phyloP scores from a whole-genome alignment of 1,139 yeast genomes.

The Protomyces pachydermus region DNA sequence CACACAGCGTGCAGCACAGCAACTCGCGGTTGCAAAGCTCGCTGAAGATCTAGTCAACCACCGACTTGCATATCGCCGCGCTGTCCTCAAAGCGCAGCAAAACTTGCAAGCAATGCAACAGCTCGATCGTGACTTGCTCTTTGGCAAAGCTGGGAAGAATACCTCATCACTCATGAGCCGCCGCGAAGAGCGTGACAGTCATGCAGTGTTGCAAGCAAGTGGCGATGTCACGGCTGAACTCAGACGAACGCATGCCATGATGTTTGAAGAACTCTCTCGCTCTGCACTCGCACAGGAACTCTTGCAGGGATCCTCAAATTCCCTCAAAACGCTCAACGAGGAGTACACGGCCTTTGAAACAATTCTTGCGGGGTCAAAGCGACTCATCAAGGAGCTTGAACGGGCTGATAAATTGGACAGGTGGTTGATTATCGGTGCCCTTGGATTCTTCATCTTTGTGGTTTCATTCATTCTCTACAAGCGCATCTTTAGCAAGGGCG shows the following conservation, averaged over 20 bases:
- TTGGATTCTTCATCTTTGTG: conserved; percentile 44
- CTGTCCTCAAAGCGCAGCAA: conserved; percentile 4
- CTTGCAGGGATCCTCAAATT: conserved; percentile 55
- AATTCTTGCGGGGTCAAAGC: conserved; percentile 51
- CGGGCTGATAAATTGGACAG: conserved; percentile 62
- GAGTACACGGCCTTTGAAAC: conserved; percentile 52
- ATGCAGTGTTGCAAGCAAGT: conserved; percentile 19
- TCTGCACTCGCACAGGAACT: conserved; percentile 60
- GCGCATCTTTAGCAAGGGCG: conserved; percentile 17
- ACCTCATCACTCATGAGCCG: not conserved
- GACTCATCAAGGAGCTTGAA: conserved; percentile 58
- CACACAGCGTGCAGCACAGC: not conserved
- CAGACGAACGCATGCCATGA: conserved; percentile 23
- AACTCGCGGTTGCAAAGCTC: not conserved
- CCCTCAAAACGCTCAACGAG: conserved; percentile 49
- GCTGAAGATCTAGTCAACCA: conserved; percentile 9
- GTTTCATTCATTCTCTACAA: conserved; percentile 11
- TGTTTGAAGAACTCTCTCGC: conserved; percentile 42
- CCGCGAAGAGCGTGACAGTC: conserved; percentile 1
- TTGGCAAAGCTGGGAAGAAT: not conserved
- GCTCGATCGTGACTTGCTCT: not conserved
- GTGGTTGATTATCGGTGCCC: conserved; percentile 52
- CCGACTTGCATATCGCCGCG: conserved; percentile 1
- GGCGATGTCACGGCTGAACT: conserved; percentile 26
- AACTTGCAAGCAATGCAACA: not conserved